Base-by-base conservation (phyloP, 192 early-diverging fungal species). In the Geosiphon pyriformis region DNA sequence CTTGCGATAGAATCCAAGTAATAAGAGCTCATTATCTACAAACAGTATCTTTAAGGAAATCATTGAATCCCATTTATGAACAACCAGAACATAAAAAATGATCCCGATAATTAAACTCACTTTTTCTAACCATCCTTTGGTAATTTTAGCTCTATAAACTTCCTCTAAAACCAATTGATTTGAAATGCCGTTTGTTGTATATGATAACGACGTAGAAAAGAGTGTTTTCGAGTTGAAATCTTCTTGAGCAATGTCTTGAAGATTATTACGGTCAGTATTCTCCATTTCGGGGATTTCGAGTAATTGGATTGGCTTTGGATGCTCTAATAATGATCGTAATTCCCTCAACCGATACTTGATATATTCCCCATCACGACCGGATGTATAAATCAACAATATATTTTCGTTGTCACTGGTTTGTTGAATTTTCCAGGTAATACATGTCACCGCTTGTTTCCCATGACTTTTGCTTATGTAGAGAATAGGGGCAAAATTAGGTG, bases 1-100 rank as follows among this genome's bases (percentile, higher is more conserved):
- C 55, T 88, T 88, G 27, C 87, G 75, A 67, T 83, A 88, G 69
- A 93, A 94, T 3, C 88, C 87, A 23, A 88, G 76, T 3, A 89
- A 72, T 0, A 88, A 56, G 8, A 89, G 61, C 18, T 80, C 74
- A 2, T 72, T 75, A 51, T 85, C 80, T 30, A 83, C 69, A n/a
- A 77, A 70, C 2, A 81, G 22, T 15, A 61, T 48, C 67, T 69
- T 42, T 50, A 4, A 46, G 23, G n/a, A 6, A 33, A 64, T 23
- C 17, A 22, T n/a, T 22, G 18, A 23, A 25, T 22, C 37, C 6
- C 37, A 50, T 50, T 11, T 12, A 30, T 34, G 20, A 49, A 1
- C 49, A 18, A 3, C 11, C 37, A 53, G 22, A 34, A 51, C 12
- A 22, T 23, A 8, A 64, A 30, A 33, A 52, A 64, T 11, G 34